These are phyloP conservation scores for Podila horticola DNA, from an alignment of 192 early-diverging fungal genomes.

Conservation along the genomic window DNA sequence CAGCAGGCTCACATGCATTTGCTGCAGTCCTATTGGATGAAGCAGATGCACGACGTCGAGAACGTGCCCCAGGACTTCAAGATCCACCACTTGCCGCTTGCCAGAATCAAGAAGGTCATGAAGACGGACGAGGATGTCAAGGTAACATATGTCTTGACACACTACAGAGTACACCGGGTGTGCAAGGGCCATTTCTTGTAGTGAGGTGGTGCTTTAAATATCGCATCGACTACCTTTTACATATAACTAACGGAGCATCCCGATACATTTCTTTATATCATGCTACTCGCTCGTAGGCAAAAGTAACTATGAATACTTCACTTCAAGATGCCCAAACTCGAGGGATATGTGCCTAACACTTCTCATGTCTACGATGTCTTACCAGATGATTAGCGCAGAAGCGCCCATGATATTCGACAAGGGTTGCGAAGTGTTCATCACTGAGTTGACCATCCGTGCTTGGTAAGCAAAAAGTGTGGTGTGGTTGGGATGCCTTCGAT, in stretches of 20 bases:
- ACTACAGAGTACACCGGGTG: no score
- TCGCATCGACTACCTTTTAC: no score
- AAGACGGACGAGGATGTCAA: conserved; percentile 97
- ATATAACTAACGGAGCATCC: no score
- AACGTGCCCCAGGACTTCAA: conserved; percentile 88
- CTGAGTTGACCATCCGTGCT: conserved; percentile 84
- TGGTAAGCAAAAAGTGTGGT: conserved; percentile 59
- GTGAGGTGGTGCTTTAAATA: no score
- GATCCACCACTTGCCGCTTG: conserved; percentile 89
- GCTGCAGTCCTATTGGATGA: conserved; percentile 72
- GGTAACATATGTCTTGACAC: conserved; percentile 54
- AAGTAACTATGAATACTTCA: no score
- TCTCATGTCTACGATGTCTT: not conserved
- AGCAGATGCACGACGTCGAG: conserved; percentile 72
- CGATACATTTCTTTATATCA: no score
- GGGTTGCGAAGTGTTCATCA: conserved; percentile 97
- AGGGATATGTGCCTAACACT: not conserved
- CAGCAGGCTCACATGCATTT: conserved; percentile 44
- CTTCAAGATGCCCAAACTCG: not conserved
- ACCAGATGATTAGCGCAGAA: conserved; percentile 60
- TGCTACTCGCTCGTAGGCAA: no score
- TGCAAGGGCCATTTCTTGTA: no score
- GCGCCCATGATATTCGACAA: conserved; percentile 95
- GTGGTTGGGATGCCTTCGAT: not conserved
- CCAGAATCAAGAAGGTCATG: conserved; percentile 98